A percentile compares a stretch with the other conserved stretches of the same genome.
These are phyloP conservation scores for Laguncularia racemosa DNA, from an alignment of 345 rosid genomes.

Conservation along the genomic window DNA sequence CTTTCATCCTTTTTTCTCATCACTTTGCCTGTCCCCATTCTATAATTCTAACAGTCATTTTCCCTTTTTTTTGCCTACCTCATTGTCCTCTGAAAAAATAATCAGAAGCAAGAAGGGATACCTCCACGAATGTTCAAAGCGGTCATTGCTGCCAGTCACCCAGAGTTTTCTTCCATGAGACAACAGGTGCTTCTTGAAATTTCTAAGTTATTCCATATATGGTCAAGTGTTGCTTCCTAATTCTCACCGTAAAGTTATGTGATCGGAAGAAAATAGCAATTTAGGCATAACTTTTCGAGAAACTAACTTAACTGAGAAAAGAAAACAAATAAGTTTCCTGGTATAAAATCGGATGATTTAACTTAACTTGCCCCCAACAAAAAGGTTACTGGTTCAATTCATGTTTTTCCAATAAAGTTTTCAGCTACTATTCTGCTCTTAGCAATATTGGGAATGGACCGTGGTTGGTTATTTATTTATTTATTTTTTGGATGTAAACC, in stretches of 20 bases:
- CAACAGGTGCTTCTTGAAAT: slow-evolving; percentile 56
- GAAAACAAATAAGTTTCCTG: too few species aligned
- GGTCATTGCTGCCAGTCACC: slow-evolving; percentile 91
- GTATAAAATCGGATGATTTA: too few species aligned
- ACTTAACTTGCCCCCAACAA: too few species aligned
- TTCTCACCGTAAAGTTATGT: neutral
- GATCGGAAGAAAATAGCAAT: too few species aligned
- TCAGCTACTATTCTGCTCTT: too few species aligned
- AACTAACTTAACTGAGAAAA: too few species aligned
- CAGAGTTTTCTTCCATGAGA: slow-evolving; percentile 90
- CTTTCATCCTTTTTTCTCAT: neutral
- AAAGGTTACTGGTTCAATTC: too few species aligned
- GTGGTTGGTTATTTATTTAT: too few species aligned
- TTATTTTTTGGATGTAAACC: too few species aligned
- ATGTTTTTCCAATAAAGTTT: too few species aligned
- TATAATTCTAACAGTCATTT: neutral
- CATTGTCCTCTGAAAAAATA: slow-evolving; percentile 8
- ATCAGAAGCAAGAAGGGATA: slow-evolving; percentile 91
- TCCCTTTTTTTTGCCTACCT: neutral
- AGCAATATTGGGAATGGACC: too few species aligned
- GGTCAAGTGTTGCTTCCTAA: neutral
- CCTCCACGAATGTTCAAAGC: slow-evolving; percentile 97
- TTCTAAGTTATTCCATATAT: neutral
- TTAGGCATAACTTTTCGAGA: too few species aligned
- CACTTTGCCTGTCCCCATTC: neutral